Conservation (phyloP, 2,329 filamentous ascomycete species). For the Pseudocercospora pini-densiflorae region DNA sequence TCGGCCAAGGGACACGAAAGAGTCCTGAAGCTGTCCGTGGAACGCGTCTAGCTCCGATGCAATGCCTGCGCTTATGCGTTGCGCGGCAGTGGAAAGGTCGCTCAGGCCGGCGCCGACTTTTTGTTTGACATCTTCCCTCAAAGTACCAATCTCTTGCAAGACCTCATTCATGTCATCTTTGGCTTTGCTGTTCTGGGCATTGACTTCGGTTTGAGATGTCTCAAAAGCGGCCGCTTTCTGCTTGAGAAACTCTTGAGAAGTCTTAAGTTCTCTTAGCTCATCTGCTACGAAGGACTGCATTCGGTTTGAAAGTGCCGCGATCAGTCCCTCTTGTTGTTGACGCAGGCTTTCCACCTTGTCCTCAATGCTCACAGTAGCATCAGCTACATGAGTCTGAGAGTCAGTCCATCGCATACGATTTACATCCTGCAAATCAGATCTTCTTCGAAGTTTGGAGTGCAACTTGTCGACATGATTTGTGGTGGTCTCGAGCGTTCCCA, state of each 20-base stretch:
- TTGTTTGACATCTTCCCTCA: slow-evolving; percentile 85
- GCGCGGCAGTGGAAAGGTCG: slow-evolving; percentile 80
- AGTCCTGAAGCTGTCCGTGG: slow-evolving; percentile 80
- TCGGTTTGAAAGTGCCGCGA: slow-evolving; percentile 68
- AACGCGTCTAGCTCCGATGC: slow-evolving; percentile 84
- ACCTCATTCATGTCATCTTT: slow-evolving; percentile 89
- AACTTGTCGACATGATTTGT: slow-evolving; percentile 80
- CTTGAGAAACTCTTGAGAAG: slow-evolving; percentile 72
- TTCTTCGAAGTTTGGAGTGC: slow-evolving; percentile 83
- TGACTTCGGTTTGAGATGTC: slow-evolving; percentile 69
- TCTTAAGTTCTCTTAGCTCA: slow-evolving; percentile 72
- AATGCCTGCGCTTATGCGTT: slow-evolving; percentile 87
- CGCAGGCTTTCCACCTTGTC: slow-evolving; percentile 74
- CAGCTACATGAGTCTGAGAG: slow-evolving; percentile 74
- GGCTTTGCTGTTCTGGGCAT: slow-evolving; percentile 69
- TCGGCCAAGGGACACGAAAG: slow-evolving; percentile 80
- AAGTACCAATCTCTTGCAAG: slow-evolving; percentile 86
- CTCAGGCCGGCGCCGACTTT: slow-evolving; percentile 84
- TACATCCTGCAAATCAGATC: slow-evolving; percentile 78
- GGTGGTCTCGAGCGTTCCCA: slow-evolving; percentile 77
- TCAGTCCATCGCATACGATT: slow-evolving; percentile 81
- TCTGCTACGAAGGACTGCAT: slow-evolving; percentile 78
- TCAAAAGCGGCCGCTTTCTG: slow-evolving; percentile 71
- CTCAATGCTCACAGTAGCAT: slow-evolving; percentile 79
- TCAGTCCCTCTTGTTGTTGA: slow-evolving; percentile 70